phyloP scores from a whole-genome alignment of 1,284 basidiomycete species.

The Acaromyces ingoldii region DNA sequence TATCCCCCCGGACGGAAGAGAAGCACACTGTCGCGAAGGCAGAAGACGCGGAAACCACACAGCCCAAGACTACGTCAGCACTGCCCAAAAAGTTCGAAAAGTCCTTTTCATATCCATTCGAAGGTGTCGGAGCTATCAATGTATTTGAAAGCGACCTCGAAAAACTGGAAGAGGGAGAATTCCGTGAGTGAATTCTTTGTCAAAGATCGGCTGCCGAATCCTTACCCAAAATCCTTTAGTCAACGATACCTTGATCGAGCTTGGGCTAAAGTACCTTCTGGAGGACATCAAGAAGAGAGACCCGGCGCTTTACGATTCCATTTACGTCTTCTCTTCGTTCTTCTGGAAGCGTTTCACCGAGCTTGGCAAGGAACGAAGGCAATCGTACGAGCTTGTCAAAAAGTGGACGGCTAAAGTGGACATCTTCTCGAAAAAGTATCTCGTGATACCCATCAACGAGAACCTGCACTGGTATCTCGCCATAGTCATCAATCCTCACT shows the following conservation, averaged over 20 bases:
- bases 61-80: neutral
- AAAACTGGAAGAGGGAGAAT: conserved; percentile 33
- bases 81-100: neutral
- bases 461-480: conserved; percentile 95
- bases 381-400: conserved; percentile 75
- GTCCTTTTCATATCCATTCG: conserved; percentile 27
- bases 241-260: conserved; percentile 94
- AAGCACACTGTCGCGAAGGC: neutral
- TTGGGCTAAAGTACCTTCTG: conserved; percentile 73
- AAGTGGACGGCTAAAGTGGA: conserved; percentile 90
- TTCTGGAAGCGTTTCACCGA: conserved; percentile 90
- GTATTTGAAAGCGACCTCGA: conserved; percentile 27
- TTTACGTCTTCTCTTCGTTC: conserved; percentile 93
- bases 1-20: neutral
- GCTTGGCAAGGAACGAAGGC: conserved; percentile 38
- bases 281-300: conserved; percentile 49
- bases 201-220: neutral
- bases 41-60: neutral
- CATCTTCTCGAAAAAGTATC: conserved; percentile 82
- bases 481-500: conserved; percentile 77
- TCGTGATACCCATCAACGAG: conserved; percentile 95
- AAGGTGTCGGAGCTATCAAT: conserved; percentile 29
- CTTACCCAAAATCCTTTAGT: conserved; percentile 54
- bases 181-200: conserved; percentile 9
- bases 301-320: conserved; percentile 64